Evolutionary conservation across 1,139 yeast genomes (phyloP).

Genomic region (Pneumocystis jirovecii): DNA sequence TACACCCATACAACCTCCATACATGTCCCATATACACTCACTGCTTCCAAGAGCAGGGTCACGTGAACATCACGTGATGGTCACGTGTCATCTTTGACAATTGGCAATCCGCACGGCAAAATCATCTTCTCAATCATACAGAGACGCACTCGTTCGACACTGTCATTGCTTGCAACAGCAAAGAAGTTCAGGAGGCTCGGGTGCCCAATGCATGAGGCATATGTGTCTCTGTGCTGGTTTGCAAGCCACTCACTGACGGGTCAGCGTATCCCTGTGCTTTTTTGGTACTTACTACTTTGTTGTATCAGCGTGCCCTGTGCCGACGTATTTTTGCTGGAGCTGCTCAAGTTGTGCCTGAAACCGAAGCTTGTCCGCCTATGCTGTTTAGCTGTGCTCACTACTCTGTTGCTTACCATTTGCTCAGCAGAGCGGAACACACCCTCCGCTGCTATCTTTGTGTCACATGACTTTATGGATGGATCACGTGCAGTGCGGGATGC

Average conservation of each 20-base stretch:
- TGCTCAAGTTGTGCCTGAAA: conserved; percentile 50
- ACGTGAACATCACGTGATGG: too few species aligned
- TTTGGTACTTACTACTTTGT: conserved; percentile 28
- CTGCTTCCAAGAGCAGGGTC: too few species aligned
- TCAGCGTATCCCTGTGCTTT: conserved; percentile 8
- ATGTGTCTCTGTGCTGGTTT: conserved; percentile 61
- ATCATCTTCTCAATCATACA: conserved; percentile 50
- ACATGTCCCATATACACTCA: too few species aligned
- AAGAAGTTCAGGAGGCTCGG: conserved; percentile 49
- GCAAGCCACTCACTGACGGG: conserved; percentile 34
- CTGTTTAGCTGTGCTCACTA: too few species aligned
- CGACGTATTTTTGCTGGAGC: conserved; percentile 48
- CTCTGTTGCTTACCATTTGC: too few species aligned
- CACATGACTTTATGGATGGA: too few species aligned
- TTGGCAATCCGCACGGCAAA: conserved; percentile 28
- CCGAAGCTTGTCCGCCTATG: conserved; percentile 17
- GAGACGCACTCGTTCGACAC: conserved; percentile 35
- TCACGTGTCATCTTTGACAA: background rate
- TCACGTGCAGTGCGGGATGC: too few species aligned
- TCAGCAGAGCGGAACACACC: too few species aligned
- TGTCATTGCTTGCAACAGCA: conserved; percentile 46
- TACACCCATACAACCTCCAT: too few species aligned
- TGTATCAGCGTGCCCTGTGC: conserved; percentile 60
- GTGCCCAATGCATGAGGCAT: conserved; percentile 57
- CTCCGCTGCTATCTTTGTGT: too few species aligned